Base-by-base conservation (phyloP, 176 grass and related monocot genomes). In the Coix lacrymajobi region DNA sequence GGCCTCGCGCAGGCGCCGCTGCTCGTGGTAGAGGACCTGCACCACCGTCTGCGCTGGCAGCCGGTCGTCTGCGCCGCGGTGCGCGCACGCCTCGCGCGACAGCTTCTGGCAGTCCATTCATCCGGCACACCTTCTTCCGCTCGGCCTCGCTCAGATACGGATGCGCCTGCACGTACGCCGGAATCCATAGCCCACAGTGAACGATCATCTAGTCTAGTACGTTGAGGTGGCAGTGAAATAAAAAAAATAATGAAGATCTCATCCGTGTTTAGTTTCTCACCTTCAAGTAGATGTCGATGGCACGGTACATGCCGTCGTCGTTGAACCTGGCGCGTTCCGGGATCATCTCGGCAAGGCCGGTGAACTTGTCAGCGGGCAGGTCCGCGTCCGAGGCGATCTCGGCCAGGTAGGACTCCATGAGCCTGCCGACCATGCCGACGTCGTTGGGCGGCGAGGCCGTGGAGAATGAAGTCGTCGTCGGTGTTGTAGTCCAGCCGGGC, bases 221-320 rank as follows among this genome's bases (percentile, higher is more conserved):
- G n/a, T 22, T 5, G 11, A 69, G 17, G 29, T 16, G 16, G 13
- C n/a, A 48, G 29, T 63, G 11, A 4, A 3, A n/a, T n/a, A n/a
- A 3, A 22, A 62, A 60, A 19, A 13, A 61, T 10, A 30, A 13
- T 37, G 4, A 71, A 66, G 11, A 33, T 79, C n/a, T 25, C n/a
- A n/a, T n/a, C 56, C 1, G 11, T 28, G 24, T 61, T 29, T 14
- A 28, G 6, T 30, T 29, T 65, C 33, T 22, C 20, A 98, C 92
- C 86, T 95, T 98, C 70, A 98, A 65, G 83, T 93, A 95, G 79
- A 98, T 98, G 71, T 98, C 91, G 19, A 98, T 93, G 62, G 96
- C 91, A 77, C 91, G 88, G 88, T 98, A 98, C 96, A 93, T 93
- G 75, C 91, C 96, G 60, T 98, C 96, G 77, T 95, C 92, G 37